Evolutionary conservation across 306 rosid genomes (phyloP).

Genomic region (Heteromeles arbutifolia): DNA sequence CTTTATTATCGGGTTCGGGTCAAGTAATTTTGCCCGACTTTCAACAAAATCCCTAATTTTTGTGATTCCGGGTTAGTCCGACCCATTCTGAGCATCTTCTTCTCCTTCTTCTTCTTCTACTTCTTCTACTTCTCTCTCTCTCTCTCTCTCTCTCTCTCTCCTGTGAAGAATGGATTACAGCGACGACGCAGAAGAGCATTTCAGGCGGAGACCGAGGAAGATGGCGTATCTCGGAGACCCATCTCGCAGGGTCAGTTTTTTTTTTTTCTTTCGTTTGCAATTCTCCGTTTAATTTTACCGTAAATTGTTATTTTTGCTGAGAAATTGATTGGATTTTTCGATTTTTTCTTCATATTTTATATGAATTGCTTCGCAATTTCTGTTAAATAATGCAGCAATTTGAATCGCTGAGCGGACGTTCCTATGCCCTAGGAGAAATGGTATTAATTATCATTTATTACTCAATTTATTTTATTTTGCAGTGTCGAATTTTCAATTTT

Average conservation of each 20-base stretch:
- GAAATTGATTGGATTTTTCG: neutral
- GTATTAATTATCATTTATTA: conserved; percentile 21
- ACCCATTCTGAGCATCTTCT: neutral
- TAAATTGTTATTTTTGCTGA: neutral
- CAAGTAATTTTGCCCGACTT: neutral
- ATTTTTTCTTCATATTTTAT: neutral
- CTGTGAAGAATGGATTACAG: conserved; percentile 29
- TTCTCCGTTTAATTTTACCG: neutral
- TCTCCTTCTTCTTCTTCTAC: neutral
- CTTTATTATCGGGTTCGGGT: neutral
- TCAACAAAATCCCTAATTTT: conserved; percentile 7
- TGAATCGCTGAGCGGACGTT: conserved; percentile 36
- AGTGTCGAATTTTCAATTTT: neutral
- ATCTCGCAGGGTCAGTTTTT: conserved; percentile 35
- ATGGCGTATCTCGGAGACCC: conserved; percentile 22
- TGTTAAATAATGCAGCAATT: conserved; percentile 41
- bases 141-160: neutral
- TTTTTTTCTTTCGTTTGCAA: neutral
- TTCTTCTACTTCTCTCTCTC: neutral
- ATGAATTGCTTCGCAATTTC: neutral
- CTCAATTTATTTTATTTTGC: neutral
- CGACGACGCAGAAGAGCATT: conserved; percentile 41
- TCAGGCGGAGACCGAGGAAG: conserved; percentile 26
- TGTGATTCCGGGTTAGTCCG: neutral
- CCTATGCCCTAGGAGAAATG: conserved; percentile 47